A percentile compares a stretch with the other conserved stretches of the same genome.
These are phyloP conservation scores for Torrubiella hemipterigena DNA, from an alignment of 2,329 filamentous ascomycete species.

Conservation along the genomic window DNA sequence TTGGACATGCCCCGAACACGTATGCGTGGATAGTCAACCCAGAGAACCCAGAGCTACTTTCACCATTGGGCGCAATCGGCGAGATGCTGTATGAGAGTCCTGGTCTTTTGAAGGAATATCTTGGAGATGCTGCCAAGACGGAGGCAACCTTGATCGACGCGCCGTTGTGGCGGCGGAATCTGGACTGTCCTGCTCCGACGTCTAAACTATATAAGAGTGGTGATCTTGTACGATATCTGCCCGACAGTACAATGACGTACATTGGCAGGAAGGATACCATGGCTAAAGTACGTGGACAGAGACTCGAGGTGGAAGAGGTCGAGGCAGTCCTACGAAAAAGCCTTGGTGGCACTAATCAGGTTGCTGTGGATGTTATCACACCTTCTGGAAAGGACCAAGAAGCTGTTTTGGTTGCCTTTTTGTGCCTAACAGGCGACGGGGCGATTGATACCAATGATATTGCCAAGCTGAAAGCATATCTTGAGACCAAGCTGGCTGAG, in stretches of 20 bases:
- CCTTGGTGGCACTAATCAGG: slow-evolving; percentile 26
- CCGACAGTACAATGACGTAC: slow-evolving; percentile 25
- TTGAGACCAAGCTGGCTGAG: too few relatives aligned
- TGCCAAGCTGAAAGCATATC: too few relatives aligned
- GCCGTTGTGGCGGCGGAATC: slow-evolving; percentile 8
- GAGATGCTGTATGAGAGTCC: slow-evolving; percentile 2
- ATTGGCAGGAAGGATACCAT: slow-evolving; percentile 48
- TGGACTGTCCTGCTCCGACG: slow-evolving; percentile 20
- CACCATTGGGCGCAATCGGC: slow-evolving; percentile 3
- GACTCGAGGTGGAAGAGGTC: slow-evolving; percentile 40
- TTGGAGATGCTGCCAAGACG: neutral
- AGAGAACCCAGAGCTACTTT: slow-evolving; percentile 1
- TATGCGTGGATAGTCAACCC: slow-evolving; percentile 11
- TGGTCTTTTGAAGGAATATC: neutral
- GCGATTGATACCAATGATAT: too few relatives aligned
- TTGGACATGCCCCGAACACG: slow-evolving; percentile 30
- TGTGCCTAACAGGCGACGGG: too few relatives aligned
- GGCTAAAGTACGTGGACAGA: slow-evolving; percentile 48
- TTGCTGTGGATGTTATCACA: slow-evolving; percentile 35
- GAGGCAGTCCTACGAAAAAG: slow-evolving; percentile 29
- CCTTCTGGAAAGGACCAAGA: slow-evolving; percentile 25
- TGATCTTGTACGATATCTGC: slow-evolving; percentile 28
- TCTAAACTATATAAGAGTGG: slow-evolving; percentile 30
- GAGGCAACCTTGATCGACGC: slow-evolving; percentile 2
- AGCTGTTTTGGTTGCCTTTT: too few relatives aligned